phyloP scores from a whole-genome alignment of 441 rosid genomes.

The Viola pubescens region DNA sequence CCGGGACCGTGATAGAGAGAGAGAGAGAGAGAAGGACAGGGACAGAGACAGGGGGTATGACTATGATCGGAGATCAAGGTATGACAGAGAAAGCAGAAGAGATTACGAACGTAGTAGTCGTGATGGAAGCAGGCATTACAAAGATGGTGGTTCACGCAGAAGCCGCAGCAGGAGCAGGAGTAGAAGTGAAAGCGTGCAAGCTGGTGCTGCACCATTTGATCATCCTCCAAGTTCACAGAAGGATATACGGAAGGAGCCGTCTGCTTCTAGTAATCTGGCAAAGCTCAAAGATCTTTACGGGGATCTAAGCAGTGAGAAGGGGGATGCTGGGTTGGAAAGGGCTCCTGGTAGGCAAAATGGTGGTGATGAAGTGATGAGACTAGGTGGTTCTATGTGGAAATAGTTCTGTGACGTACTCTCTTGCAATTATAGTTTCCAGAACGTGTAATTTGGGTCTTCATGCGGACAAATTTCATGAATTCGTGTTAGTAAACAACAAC shows the following conservation, averaged over 20 bases:
- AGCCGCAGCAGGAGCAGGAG: constrained; percentile 64
- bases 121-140: constrained; percentile 34
- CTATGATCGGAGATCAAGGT: constrained; percentile 49
- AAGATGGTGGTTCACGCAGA: constrained; percentile 32
- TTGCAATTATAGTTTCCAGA: background rate
- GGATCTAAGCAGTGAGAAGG: constrained; percentile 44
- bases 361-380: constrained; percentile 86
- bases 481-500: no score
- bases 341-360: constrained; percentile 43
- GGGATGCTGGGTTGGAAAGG: constrained; percentile 40
- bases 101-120: constrained; percentile 31
- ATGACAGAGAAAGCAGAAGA: constrained; percentile 50
- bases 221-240: constrained; percentile 43
- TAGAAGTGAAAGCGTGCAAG: constrained; percentile 53
- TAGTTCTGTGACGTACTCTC: constrained; percentile 17
- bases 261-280: constrained; percentile 71
- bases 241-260: constrained; percentile 41
- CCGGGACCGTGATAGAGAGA: constrained; percentile 16
- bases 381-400: constrained; percentile 85
- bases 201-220: constrained; percentile 34
- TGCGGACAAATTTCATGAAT: no score
- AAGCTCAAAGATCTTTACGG: constrained; percentile 90
- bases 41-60: constrained; percentile 48
- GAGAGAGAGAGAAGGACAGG: constrained; percentile 28
- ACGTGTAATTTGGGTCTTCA: no score